These are phyloP conservation scores for Vanrija sp. DNA, from an alignment of 1,284 basidiomycete genomes.

Conservation along the genomic window DNA sequence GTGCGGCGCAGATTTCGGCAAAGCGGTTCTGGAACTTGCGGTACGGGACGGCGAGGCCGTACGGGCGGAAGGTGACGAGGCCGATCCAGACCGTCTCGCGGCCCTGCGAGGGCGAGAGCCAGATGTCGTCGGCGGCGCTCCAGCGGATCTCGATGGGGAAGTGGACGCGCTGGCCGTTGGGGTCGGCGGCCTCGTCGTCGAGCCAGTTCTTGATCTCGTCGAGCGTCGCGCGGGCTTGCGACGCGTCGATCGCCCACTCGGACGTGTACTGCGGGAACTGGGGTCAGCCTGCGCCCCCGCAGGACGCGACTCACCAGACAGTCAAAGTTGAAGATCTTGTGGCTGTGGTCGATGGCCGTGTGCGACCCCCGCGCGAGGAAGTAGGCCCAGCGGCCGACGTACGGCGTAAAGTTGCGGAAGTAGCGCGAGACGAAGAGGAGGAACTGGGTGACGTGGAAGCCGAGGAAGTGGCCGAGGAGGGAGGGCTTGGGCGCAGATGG, in stretches of 20 bases:
- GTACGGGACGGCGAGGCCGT: conserved; percentile 83
- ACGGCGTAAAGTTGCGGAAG: conserved; percentile 41
- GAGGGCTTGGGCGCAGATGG: conserved; percentile 52
- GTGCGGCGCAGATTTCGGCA: conserved; percentile 66
- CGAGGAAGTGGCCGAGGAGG: conserved; percentile 63
- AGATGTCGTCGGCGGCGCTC: conserved; percentile 83
- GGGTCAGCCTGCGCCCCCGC: not conserved
- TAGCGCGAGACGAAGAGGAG: conserved; percentile 61
- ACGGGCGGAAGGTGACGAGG: conserved; percentile 92
- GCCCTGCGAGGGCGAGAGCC: conserved; percentile 82
- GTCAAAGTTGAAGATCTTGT: conserved; percentile 78
- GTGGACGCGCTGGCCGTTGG: conserved; percentile 74
- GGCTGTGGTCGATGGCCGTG: conserved; percentile 62
- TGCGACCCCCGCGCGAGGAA: conserved; percentile 36
- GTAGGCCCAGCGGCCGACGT: conserved; percentile 47
- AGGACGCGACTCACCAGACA: conserved; percentile 35
- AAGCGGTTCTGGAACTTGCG: conserved; percentile 74
- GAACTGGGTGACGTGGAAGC: conserved; percentile 73
- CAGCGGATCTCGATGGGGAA: conserved; percentile 94
- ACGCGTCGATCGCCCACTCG: conserved; percentile 75
- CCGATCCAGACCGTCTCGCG: conserved; percentile 88
- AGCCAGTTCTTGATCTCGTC: conserved; percentile 72
- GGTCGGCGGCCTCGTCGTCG: conserved; percentile 61
- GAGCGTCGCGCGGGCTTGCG: conserved; percentile 60
- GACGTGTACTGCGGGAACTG: conserved; percentile 84